Base-by-base conservation (phyloP, 1,284 basidiomycete genomes). In the Porogramme epimiltina region DNA sequence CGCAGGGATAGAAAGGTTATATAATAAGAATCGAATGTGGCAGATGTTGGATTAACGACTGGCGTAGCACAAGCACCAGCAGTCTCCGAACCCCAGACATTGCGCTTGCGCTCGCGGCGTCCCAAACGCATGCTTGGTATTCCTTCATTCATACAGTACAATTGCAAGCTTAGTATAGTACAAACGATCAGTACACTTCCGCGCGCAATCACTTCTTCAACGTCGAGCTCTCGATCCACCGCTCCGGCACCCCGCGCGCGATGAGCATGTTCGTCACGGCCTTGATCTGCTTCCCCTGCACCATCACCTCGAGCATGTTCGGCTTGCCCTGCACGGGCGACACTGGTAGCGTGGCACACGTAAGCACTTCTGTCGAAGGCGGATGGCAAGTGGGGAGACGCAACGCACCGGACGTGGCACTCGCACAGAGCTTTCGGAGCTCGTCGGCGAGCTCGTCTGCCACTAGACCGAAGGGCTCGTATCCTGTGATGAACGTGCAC, bases 281-380 rank as follows among this genome's bases (percentile, higher is more conserved):
- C 60, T 82, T 81, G 41, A 78, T 73, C 64, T 95, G 92, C 56
- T 87, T 89, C 0, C 93, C 93, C 66, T 94, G 91, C 0, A 94
- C 85, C 63, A 90, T 75, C 5, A 94, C 84, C 62, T 93, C 87
- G 48, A 82, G 65, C 3, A 77, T 80, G 11, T 74, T 70, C 6
- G 75, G 66, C 59, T 80, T 84, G 0, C 85, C 84, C 2, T 73
- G 71, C 8, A 79, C 54, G 0, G 81, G 79, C 0, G 80, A 78
- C 10, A 88, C 87, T 89, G 44, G 34, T n/a, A n/a, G 25, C 20
- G 18, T 4, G 15, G 18, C 2, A 49, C 37, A 47, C 42, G 31
- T 37, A 16, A 26, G 36, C 28, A 42, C 8, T 31, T 13, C 33
- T 45, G 20, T 13, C 33, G 9, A 24, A 34, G 44, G 31, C 6